These are phyloP conservation scores for Nigrospora osmanthi DNA, from an alignment of 2,329 filamentous ascomycete genomes.

Conservation along the genomic window DNA sequence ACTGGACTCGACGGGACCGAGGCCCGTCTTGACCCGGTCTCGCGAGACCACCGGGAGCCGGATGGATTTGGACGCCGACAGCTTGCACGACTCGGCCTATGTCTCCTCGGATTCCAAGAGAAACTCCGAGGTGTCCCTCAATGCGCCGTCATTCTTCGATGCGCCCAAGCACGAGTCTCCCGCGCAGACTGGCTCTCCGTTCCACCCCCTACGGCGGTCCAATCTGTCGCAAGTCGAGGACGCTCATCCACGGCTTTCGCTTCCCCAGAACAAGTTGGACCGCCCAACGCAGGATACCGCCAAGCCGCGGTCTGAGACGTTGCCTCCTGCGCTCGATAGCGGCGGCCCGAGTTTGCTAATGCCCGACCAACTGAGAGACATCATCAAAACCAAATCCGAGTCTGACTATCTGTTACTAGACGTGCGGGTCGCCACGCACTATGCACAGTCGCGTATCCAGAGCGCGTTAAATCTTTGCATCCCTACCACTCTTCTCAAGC, in stretches of 20 bases:
- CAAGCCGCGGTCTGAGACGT: constrained; percentile 37
- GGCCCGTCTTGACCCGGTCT: constrained; percentile 9
- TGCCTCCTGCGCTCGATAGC: constrained; percentile 41
- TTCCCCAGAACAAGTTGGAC: constrained; percentile 39
- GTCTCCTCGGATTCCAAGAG: constrained; percentile 46
- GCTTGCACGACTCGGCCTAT: constrained; percentile 44
- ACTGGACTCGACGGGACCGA: background rate
- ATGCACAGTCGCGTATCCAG: constrained; percentile 62
- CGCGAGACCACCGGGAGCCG: constrained; percentile 12
- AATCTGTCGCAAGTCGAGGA: constrained; percentile 36
- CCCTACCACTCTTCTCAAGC: constrained; percentile 85
- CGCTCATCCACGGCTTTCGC: constrained; percentile 45
- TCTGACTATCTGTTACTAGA: constrained; percentile 65
- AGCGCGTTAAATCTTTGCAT: constrained; percentile 91
- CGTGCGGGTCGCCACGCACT: constrained; percentile 79
- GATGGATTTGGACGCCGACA: constrained; percentile 39
- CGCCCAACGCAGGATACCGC: constrained; percentile 22
- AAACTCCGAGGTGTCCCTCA: constrained; percentile 39
- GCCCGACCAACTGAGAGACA: constrained; percentile 43
- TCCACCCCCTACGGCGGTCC: constrained; percentile 21
- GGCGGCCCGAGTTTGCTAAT: constrained; percentile 44
- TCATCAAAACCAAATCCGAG: constrained; percentile 37
- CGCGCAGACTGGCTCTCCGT: constrained; percentile 22
- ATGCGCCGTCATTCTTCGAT: constrained; percentile 28
- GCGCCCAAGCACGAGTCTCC: constrained; percentile 41